Evolutionary conservation across 176 grass and related monocot species (phyloP), one percentile per base, ranked within the genome.

Genomic region (Aegilops tauschii): DNA sequence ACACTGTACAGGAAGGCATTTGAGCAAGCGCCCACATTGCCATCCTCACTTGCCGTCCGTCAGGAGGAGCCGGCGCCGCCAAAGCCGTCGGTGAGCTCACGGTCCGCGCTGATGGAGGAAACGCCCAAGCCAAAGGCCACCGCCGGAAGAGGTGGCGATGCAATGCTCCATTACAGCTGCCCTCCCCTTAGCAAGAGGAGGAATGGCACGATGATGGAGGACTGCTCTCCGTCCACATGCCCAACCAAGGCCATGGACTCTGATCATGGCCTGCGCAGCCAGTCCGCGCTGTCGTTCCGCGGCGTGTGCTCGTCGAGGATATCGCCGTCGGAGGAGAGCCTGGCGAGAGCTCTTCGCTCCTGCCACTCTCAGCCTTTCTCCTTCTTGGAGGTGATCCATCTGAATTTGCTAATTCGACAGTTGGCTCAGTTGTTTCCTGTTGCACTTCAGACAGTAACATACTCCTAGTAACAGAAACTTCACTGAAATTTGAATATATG

Each of bases 321-420:
- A 88, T 89, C 93, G 27, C 92, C 92, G 47, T 89, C 90, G 4
- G 92, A 96, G 66, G 97, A 96, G 32, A 93, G 90, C 80, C 73
- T 99, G 25, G 97, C 89, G 32, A 96, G 92, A 77, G 97, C 97
- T 72, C 85, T 96, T 87, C 85, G 91, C 8, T 94, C 94, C 0
- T 93, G 89, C 88, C 90, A 99, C 47, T 94, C 97, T 10, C 97
- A 94, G 37, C 97, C 92, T 63, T 93, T 99, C 76, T 96, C 94
- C 32, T 96, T 94, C 79, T 81, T 90, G 29, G 89, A 94, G 97
- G 97, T 94, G 50, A 86, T 76, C 34, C 65, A 61, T 71, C 50
- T 58, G 5, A 17, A 54, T 79, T 69, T 67, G 1, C 1, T 37
- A 7, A 6, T 74, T 79, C 13, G 12, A 30, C 16, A 13, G 2